Conservation (phyloP, 2,329 filamentous ascomycete species). For the Xylariaceae sp. region DNA sequence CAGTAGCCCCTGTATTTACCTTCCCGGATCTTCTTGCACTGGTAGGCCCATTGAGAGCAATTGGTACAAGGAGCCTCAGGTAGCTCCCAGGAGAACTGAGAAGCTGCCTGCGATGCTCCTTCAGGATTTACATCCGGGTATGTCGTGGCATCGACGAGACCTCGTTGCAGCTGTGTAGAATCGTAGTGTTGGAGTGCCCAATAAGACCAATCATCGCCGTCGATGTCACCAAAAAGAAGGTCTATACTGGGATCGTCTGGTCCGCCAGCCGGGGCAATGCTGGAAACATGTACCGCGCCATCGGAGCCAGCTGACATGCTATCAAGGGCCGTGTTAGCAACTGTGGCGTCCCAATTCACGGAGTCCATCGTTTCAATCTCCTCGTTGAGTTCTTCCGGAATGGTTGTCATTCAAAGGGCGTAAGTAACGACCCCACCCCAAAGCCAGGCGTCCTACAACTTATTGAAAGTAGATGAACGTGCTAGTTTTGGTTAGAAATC, state of each 20-base stretch:
- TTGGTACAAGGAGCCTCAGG: conserved; percentile 46
- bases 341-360: conserved; percentile 54
- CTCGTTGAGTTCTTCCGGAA: conserved; percentile 37
- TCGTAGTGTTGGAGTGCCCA: conserved; percentile 55
- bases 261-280: conserved; percentile 25
- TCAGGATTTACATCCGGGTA: conserved; percentile 26
- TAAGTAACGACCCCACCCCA: not conserved
- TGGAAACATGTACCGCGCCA: conserved; percentile 30
- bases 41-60: conserved; percentile 47
- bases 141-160: conserved; percentile 26
- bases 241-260: conserved; percentile 39
- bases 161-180: conserved; percentile 37
- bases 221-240: conserved; percentile 49
- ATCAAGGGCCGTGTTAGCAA: conserved; percentile 32
- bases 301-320: conserved; percentile 32
- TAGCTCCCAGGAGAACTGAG: conserved; percentile 39
- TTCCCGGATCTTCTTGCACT: conserved; percentile 56
- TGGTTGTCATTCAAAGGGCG: conserved; percentile 33
- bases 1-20: conserved; percentile 56
- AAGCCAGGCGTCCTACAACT: not conserved
- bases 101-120: conserved; percentile 25
- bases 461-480: conserved; percentile 9
- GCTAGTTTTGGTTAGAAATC: not conserved
- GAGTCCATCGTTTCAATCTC: conserved; percentile 51
- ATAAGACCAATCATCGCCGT: conserved; percentile 56